Evolutionary conservation across 495 filamentous ascomycete species (phyloP).

Genomic region (Neurospora sp.): DNA sequence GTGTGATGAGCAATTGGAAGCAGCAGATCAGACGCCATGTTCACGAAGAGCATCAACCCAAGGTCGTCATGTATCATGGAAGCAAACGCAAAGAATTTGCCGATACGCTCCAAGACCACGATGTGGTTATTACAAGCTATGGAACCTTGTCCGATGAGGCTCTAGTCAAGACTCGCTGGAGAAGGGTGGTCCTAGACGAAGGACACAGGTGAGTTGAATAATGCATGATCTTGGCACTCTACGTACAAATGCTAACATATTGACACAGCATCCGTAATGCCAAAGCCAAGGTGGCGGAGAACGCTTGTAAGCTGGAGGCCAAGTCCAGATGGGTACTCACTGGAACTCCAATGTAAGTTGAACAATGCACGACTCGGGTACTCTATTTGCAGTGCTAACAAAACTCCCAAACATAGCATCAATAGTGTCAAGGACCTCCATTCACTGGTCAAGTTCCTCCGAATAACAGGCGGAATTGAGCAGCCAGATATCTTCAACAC

Average conservation of each 20-base stretch:
- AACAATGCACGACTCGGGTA: background rate
- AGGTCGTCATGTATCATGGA: slow-evolving; percentile 70
- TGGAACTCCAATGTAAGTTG: slow-evolving; percentile 59
- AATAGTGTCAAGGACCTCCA: slow-evolving; percentile 78
- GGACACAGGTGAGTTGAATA: slow-evolving; percentile 41
- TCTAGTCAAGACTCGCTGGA: slow-evolving; percentile 63
- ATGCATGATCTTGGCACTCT: background rate
- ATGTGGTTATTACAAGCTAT: slow-evolving; percentile 82
- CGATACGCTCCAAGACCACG: slow-evolving; percentile 47
- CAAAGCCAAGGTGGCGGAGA: slow-evolving; percentile 57
- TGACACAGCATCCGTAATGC: slow-evolving; percentile 59
- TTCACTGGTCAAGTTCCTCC: slow-evolving; percentile 70
- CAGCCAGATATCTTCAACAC: slow-evolving; percentile 65
- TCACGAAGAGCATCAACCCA: slow-evolving; percentile 45
- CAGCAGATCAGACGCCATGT: slow-evolving; percentile 73
- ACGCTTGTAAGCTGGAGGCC: slow-evolving; percentile 56
- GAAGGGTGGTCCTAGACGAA: slow-evolving; percentile 79
- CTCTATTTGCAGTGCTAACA: background rate
- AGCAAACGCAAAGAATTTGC: slow-evolving; percentile 42
- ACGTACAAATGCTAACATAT: background rate
- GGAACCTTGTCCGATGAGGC: slow-evolving; percentile 44
- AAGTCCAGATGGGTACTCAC: slow-evolving; percentile 75
- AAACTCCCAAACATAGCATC: slow-evolving; percentile 25
- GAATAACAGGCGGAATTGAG: slow-evolving; percentile 68
- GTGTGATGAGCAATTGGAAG: slow-evolving; percentile 90